Conservation (phyloP, 2,329 filamentous ascomycete species). For the Aspergillus tanneri region DNA sequence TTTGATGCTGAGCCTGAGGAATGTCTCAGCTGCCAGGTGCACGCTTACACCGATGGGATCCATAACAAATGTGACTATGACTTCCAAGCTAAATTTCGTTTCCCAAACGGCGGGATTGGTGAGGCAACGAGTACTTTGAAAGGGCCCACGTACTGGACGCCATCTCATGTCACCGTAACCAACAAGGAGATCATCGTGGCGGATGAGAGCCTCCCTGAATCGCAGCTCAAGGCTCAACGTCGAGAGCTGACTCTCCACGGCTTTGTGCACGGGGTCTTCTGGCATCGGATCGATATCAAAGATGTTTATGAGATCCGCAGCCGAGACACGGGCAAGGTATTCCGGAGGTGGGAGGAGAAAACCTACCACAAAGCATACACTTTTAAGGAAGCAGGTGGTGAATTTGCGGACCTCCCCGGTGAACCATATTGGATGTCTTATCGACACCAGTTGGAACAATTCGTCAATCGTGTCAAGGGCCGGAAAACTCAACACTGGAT, state of each 20-base stretch:
- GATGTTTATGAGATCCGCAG: slow-evolving; percentile 35
- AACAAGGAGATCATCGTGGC: slow-evolving; percentile 3
- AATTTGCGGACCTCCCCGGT: slow-evolving; percentile 11
- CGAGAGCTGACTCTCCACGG: slow-evolving; percentile 15
- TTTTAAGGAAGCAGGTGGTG: background rate
- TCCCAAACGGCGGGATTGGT: slow-evolving; percentile 38
- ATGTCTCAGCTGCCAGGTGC: slow-evolving; percentile 35
- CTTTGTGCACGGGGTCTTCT: slow-evolving; percentile 14
- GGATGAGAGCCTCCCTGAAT: background rate
- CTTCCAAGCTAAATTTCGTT: slow-evolving; percentile 40
- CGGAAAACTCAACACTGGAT: slow-evolving; percentile 44
- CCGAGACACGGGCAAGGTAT: slow-evolving; percentile 1
- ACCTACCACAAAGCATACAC: background rate
- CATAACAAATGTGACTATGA: slow-evolving; percentile 41
- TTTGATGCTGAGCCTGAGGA: slow-evolving; percentile 42
- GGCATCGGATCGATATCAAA: slow-evolving; percentile 27
- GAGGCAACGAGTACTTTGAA: slow-evolving; percentile 31
- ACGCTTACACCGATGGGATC: slow-evolving; percentile 16
- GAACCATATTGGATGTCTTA: slow-evolving; percentile 48
- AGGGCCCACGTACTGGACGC: slow-evolving; percentile 17
- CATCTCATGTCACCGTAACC: slow-evolving; percentile 18
- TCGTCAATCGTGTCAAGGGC: slow-evolving; percentile 48
- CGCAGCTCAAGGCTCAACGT: background rate
- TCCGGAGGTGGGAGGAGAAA: background rate
- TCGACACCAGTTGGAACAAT: slow-evolving; percentile 50